These are phyloP conservation scores for Tilletiopsis washingtonensis DNA, from an alignment of 1,284 basidiomycete genomes.

Conservation along the genomic window DNA sequence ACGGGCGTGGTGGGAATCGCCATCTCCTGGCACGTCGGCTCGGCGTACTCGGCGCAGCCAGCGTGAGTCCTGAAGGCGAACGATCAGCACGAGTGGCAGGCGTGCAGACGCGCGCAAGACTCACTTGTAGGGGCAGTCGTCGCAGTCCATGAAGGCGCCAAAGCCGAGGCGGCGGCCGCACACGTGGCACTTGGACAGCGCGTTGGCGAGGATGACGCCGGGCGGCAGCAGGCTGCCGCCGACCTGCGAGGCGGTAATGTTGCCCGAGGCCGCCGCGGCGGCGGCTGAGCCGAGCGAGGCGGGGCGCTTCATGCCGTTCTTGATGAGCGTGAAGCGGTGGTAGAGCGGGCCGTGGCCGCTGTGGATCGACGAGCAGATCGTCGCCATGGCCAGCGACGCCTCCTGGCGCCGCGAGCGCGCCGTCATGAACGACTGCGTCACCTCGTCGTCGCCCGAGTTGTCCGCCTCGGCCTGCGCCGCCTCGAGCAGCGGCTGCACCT, in stretches of 20 bases:
- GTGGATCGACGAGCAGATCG: slow-evolving; percentile 21
- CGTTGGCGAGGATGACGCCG: slow-evolving; percentile 37
- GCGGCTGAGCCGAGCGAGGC: slow-evolving; percentile 8
- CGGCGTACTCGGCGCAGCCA: slow-evolving; percentile 32
- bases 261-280: slow-evolving; percentile 13
- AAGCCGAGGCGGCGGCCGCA: slow-evolving; percentile 38
- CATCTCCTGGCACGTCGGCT: slow-evolving; percentile 35
- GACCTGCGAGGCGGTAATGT: slow-evolving; percentile 9
- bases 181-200: slow-evolving; percentile 38
- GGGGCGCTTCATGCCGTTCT: slow-evolving; percentile 35
- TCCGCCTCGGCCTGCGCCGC: background rate
- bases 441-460: background rate
- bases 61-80: slow-evolving; percentile 32
- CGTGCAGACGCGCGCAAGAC: too few species aligned
- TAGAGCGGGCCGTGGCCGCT: slow-evolving; percentile 18
- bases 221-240: slow-evolving; percentile 30
- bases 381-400: slow-evolving; percentile 29
- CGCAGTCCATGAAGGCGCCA: slow-evolving; percentile 42
- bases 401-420: slow-evolving; percentile 18
- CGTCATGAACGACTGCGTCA: slow-evolving; percentile 27
- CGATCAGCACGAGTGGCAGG: too few species aligned
- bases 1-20: slow-evolving; percentile 12
- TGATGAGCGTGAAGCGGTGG: slow-evolving; percentile 41
- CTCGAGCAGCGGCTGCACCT: background rate
- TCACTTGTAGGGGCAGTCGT: slow-evolving; percentile 43